Percentiles rank a stretch among this genome's conserved stretches.
Conservation (phyloP, 2,329 filamentous ascomycete genomes). For the Lachnellula hyalina region DNA sequence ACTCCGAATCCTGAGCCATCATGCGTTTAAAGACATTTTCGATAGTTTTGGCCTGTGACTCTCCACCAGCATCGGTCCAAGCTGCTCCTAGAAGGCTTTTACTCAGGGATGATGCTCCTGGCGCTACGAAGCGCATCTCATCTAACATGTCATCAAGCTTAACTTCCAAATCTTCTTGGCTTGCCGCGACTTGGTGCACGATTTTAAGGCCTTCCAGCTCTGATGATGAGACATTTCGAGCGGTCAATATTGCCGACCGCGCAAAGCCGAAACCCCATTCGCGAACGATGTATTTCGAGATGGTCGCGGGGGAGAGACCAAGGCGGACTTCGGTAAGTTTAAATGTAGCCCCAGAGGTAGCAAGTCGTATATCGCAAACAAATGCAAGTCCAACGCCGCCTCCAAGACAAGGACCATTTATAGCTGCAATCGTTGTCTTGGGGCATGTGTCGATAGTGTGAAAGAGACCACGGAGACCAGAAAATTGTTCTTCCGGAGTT, state of each 20-base stretch:
- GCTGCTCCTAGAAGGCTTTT: no score
- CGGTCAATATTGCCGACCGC: conserved; percentile 36
- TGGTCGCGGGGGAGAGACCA: conserved; percentile 35
- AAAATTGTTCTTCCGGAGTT: conserved; percentile 14
- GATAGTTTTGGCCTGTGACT: no score
- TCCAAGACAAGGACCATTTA: conserved; percentile 40
- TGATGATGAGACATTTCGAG: conserved; percentile 25
- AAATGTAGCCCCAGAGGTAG: conserved; percentile 14
- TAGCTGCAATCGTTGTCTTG: conserved; percentile 37
- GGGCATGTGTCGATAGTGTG: conserved; percentile 35
- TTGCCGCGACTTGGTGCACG: no score
- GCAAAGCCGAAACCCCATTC: conserved; percentile 36
- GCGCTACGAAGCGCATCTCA: no score
- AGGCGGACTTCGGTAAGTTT: conserved; percentile 38
- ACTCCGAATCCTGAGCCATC: no score
- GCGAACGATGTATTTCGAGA: conserved; percentile 36
- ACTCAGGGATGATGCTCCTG: no score
- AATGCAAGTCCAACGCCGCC: conserved; percentile 41
- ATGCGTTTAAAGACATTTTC: no score
- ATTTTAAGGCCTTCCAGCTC: no score
- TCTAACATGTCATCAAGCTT: no score
- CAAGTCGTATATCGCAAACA: conserved; percentile 36
- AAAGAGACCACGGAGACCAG: conserved; percentile 29
- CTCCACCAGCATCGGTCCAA: no score
- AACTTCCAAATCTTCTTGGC: no score